Base-by-base conservation (phyloP, 2,329 filamentous ascomycete genomes). In the Purpureocillium takamizusanense region DNA sequence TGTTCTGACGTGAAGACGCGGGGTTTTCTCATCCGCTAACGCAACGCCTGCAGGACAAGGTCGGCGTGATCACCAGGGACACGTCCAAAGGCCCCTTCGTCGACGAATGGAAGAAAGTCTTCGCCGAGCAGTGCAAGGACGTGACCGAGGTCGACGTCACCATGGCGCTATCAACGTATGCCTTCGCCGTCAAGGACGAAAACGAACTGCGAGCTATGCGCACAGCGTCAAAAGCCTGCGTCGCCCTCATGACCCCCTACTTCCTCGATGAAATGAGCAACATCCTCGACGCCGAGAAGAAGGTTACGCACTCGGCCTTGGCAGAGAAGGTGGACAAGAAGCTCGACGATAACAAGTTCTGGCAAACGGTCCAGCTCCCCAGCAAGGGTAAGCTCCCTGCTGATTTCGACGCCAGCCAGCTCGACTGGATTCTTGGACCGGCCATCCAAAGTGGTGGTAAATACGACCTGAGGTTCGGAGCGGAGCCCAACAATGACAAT, bases 201-300 rank as follows among this genome's bases (percentile, higher is more conserved):
- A 84, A 82, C 53, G 92, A 98, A 63, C 71, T 98, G 49, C 86
- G 90, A 48, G 83, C 86, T 10, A 95, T 98, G 74, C 82, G 94
- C 55, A 94, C 90, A 50, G 88, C 90, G 4, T 92, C 92, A 39
- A 85, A 92, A 56, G 90, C 92, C 34, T 95, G 89, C 51, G 90
- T 94, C 48, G 89, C 88, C 42, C 70, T 97, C 43, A 94, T 97
- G 81, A 87, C 87, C 36, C 87, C 90, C 42, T 98, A 92, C 63
- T 97, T 97, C 60, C 81, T 98, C 48, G 92, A 98, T 56, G 89
- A 95, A 60, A 97, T 98, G 89, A 95, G 90, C 36, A 83, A 85
- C 51, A 83, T 97, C 37, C 78, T 98, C 43, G 92, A 98, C 55
- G 83, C 89, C 49, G 94, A 97, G 61, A 95, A 95, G 70, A 95